A percentile compares a stretch with the other conserved stretches of the same genome.
Evolutionary conservation across 306 rosid species (phyloP).

Genomic region (Castanopsis chinensis): DNA sequence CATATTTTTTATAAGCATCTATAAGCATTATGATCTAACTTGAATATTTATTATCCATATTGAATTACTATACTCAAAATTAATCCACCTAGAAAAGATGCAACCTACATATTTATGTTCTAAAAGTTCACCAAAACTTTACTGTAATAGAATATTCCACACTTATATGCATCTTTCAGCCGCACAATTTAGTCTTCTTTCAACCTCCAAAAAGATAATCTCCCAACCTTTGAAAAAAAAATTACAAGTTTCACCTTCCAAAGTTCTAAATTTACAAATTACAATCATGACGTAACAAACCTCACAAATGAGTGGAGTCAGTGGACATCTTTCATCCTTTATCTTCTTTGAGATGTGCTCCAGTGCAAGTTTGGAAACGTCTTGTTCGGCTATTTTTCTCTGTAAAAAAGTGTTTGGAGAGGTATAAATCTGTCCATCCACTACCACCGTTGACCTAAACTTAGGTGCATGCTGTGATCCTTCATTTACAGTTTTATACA

Average conservation of each 20-base stretch:
- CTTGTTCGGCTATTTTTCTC: conserved; percentile 50
- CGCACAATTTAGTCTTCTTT: too few relatives aligned
- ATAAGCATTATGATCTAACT: too few relatives aligned
- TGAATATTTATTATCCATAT: too few relatives aligned
- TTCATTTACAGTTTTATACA: conserved; percentile 38
- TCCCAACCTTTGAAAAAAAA: background rate
- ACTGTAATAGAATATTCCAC: background rate
- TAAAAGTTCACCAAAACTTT: background rate
- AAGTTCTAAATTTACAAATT: background rate
- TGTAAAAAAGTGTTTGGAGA: conserved; percentile 23
- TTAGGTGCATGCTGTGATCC: conserved; percentile 28
- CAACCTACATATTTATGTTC: background rate
- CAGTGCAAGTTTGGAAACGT: conserved; percentile 48
- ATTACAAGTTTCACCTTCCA: background rate
- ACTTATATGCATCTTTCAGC: too few relatives aligned
- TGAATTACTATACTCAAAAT: background rate
- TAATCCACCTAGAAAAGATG: background rate
- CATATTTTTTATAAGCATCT: background rate
- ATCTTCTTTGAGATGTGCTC: conserved; percentile 12
- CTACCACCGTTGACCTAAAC: conserved; percentile 41
- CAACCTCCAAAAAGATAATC: too few relatives aligned
- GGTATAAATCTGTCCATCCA: conserved; percentile 33
- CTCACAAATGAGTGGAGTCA: conserved; percentile 20
- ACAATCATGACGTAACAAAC: conserved; percentile 23
- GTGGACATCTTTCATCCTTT: conserved; percentile 30